phyloP scores from a whole-genome alignment of 495 filamentous ascomycete species.

The Platismatia glauca region DNA sequence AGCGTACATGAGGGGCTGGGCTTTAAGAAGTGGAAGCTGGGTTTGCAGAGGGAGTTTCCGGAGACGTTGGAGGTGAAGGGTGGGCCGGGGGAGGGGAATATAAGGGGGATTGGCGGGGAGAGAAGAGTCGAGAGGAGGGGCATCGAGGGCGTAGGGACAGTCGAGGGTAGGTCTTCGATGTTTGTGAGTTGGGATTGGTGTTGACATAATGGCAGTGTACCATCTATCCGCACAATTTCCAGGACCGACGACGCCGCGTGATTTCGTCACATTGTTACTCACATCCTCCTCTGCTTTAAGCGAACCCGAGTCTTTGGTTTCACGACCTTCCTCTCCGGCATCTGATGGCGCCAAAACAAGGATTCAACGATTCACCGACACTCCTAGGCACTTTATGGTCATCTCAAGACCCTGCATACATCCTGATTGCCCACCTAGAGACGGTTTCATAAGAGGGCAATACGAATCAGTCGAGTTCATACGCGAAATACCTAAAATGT shows the following conservation, averaged over 20 bases:
- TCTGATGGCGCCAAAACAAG: conserved; percentile 19
- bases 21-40: conserved; percentile 59
- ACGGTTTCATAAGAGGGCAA: conserved; percentile 68
- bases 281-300: conserved; percentile 37
- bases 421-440: conserved; percentile 54
- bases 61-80: conserved; percentile 53
- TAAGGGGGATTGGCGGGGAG: conserved; percentile 80
- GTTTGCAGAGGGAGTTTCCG: conserved; percentile 45
- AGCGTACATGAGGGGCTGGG: conserved; percentile 70
- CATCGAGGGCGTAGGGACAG: conserved; percentile 45
- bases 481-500: conserved; percentile 58
- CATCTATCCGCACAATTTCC: conserved; percentile 85
- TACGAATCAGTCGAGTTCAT: conserved; percentile 93
- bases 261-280: conserved; percentile 73
- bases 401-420: conserved; percentile 78
- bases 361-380: conserved; percentile 18
- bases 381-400: conserved; percentile 65
- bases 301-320: conserved; percentile 17
- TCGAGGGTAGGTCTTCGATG: conserved; percentile 42
- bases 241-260: conserved; percentile 74
- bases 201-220: conserved; percentile 49
- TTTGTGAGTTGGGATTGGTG: not conserved
- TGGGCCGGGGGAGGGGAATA: conserved; percentile 56
- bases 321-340: conserved; percentile 23
- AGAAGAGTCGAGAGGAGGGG: conserved; percentile 51